A percentile compares a stretch with the other conserved stretches of the same genome.
phyloP scores from a whole-genome alignment of 2,329 filamentous ascomycete species.

The Colletotrichum phormii region DNA sequence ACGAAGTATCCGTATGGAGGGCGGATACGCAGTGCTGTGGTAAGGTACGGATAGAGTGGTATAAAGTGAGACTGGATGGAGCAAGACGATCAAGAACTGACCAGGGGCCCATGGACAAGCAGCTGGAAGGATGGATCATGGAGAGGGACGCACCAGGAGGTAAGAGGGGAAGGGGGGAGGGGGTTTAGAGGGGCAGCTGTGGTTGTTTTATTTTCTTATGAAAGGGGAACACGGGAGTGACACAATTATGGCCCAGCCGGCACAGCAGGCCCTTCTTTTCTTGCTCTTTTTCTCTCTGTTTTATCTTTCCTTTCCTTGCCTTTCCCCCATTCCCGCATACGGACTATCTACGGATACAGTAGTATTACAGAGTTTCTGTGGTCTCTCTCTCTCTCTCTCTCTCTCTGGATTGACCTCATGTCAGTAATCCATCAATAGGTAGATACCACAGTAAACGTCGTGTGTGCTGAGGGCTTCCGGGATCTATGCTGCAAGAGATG shows the following conservation, averaged over 20 bases:
- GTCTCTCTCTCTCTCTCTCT: no score
- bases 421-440: no score
- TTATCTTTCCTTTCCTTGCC: not conserved
- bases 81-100: slow-evolving; percentile 22
- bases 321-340: not conserved
- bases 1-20: not conserved
- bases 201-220: slow-evolving; percentile 35
- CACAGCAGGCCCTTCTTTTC: slow-evolving; percentile 19
- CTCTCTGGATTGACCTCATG: no score
- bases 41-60: no score
- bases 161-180: not conserved
- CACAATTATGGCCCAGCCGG: slow-evolving; percentile 34
- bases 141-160: not conserved
- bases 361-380: no score
- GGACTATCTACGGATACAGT: no score
- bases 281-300: no score
- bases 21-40: not conserved
- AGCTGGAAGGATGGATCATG: slow-evolving; percentile 27
- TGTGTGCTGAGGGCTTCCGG: not conserved
- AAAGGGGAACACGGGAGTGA: slow-evolving; percentile 36
- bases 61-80: slow-evolving; percentile 20
- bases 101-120: slow-evolving; percentile 23
- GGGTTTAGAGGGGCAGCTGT: slow-evolving; percentile 23
- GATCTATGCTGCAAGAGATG: slow-evolving; percentile 21
- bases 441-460: not conserved